Evolutionary conservation across 371 early-diverging fungal genomes (phyloP).

Genomic region (Saksenaea vasiformis): DNA sequence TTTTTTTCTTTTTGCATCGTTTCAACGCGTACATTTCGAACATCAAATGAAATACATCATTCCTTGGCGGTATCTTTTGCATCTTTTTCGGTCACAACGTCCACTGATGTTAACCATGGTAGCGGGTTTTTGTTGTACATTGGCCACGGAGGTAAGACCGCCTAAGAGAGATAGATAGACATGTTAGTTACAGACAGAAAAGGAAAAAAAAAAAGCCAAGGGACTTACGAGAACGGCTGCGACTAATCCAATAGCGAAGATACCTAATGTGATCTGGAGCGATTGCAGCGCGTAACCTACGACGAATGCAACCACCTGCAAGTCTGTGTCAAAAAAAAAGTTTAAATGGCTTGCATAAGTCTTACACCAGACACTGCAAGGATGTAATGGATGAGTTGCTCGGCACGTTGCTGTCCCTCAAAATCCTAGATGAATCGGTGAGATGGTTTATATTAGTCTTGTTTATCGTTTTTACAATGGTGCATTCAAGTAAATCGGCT

Average conservation of each 20-base stretch:
- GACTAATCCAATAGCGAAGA: conserved; percentile 14
- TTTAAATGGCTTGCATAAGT: neutral
- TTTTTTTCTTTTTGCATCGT: neutral
- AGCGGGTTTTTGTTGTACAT: conserved; percentile 23
- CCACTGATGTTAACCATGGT: conserved; percentile 12
- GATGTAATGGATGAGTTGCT: conserved; percentile 25
- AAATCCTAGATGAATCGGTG: conserved; percentile 22
- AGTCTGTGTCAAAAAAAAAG: neutral
- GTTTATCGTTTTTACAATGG: neutral
- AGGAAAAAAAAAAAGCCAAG: neutral
- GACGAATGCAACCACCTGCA: conserved; percentile 21
- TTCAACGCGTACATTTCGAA: neutral
- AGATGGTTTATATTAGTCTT: conserved; percentile 16
- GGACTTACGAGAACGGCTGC: conserved; percentile 13
- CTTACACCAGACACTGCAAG: conserved; percentile 32
- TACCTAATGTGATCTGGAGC: conserved; percentile 9
- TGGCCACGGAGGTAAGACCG: conserved; percentile 27
- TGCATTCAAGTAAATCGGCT: neutral
- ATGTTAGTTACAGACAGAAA: too few relatives aligned
- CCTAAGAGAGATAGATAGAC: conserved; percentile 9
- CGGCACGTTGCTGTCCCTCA: conserved; percentile 25
- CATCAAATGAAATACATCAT: neutral
- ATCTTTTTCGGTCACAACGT: neutral
- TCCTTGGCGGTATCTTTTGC: neutral
- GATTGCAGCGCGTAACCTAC: conserved; percentile 16